Conservation (phyloP, 1,139 yeast genomes). For the Lodderomyces metapsilosis region DNA sequence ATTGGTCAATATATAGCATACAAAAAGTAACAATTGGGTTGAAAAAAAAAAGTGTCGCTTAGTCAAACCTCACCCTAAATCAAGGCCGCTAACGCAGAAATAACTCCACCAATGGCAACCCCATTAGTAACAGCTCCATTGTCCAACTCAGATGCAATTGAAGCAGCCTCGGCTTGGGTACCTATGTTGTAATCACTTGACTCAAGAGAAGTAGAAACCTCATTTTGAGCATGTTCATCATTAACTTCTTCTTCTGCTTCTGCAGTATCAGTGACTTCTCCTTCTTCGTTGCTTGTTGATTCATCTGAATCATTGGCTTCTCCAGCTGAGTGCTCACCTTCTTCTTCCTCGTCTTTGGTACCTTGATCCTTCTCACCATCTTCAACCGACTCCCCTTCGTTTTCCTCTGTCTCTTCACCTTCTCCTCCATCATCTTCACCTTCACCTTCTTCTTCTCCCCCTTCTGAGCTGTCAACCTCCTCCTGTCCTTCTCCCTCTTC, state of each 20-base stretch:
- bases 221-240: neutral
- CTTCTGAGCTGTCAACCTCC: neutral
- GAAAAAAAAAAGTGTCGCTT: too few species aligned
- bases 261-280: neutral
- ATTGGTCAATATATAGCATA: too few species aligned
- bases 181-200: too few species aligned
- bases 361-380: too few species aligned
- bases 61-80: too few species aligned
- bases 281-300: neutral
- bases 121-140: constrained; percentile 11
- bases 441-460: neutral
- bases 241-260: neutral
- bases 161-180: too few species aligned
- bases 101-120: constrained; percentile 13
- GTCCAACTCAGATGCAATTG: neutral
- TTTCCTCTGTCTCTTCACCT: too few species aligned
- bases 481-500: constrained; percentile 6
- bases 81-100: constrained; percentile 14
- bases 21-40: too few species aligned
- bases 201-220: constrained; percentile 5
- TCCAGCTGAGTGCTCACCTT: too few species aligned
- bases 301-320: neutral
- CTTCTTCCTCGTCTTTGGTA: too few species aligned
- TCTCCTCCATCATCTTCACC: neutral
- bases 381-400: too few species aligned